Conservation (phyloP, 306 rosid genomes). For the Mimosa pudica region DNA sequence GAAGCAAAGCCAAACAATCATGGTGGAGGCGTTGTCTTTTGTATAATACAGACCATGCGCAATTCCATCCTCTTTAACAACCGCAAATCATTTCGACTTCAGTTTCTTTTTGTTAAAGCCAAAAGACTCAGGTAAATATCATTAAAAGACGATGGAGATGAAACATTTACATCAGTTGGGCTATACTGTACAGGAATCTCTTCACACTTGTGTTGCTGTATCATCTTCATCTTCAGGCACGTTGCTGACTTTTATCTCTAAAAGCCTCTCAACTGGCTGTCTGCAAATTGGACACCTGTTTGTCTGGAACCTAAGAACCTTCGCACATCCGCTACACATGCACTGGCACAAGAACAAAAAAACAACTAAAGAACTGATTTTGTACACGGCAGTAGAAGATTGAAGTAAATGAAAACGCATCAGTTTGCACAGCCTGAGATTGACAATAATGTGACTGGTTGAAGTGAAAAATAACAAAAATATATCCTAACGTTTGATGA, state of each 20-base stretch:
- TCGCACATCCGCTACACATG: constrained; percentile 92
- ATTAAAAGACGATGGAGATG: background rate
- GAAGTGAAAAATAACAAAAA: constrained; percentile 1
- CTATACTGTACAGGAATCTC: constrained; percentile 53
- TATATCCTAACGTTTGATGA: background rate
- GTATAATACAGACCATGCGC: constrained; percentile 41
- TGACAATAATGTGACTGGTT: background rate
- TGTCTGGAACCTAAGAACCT: constrained; percentile 87
- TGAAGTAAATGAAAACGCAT: background rate
- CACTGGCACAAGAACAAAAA: constrained; percentile 61
- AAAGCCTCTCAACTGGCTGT: constrained; percentile 94
- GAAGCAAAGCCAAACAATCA: constrained; percentile 37
- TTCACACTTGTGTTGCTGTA: background rate
- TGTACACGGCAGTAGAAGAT: background rate
- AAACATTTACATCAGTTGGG: constrained; percentile 40
- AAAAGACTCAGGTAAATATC: constrained; percentile 22
- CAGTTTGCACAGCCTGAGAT: constrained; percentile 2
- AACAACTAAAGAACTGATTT: constrained; percentile 6
- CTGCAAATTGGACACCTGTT: constrained; percentile 95
- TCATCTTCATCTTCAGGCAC: constrained; percentile 44
- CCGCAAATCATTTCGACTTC: constrained; percentile 31
- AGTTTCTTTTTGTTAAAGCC: constrained; percentile 44
- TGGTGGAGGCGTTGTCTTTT: constrained; percentile 38
- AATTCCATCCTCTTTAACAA: constrained; percentile 39
- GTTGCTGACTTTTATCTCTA: constrained; percentile 81